A percentile compares a stretch with the other conserved stretches of the same genome.
These are phyloP conservation scores for Aspergillus puulaauensis DNA, from an alignment of 2,329 filamentous ascomycete species.

Conservation along the genomic window DNA sequence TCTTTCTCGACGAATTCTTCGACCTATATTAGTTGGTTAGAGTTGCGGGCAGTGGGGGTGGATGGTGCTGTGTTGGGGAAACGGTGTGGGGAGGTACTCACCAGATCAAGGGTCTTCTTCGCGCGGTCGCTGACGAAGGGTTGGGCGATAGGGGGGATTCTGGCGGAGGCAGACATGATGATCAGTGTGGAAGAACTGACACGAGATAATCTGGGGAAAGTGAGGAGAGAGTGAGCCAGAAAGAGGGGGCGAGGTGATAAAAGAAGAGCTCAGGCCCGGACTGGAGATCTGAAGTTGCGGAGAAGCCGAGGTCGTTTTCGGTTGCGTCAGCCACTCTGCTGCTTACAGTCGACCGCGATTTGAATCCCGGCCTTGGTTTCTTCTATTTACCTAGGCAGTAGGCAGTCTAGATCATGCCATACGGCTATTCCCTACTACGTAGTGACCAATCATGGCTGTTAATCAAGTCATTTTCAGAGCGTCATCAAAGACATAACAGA, in stretches of 20 bases:
- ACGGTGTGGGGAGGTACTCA: slow-evolving; percentile 50
- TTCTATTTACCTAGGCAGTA: too few relatives aligned
- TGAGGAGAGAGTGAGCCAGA: not conserved
- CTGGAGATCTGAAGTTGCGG: slow-evolving; percentile 11
- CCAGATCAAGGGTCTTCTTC: slow-evolving; percentile 76
- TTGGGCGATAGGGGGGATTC: slow-evolving; percentile 59
- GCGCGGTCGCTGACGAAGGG: slow-evolving; percentile 78
- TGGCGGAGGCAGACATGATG: slow-evolving; percentile 51
- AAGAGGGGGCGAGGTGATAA: not conserved
- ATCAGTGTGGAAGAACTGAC: not conserved
- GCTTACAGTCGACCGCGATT: too few relatives aligned
- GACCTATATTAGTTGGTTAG: slow-evolving; percentile 53
- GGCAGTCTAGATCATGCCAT: not conserved
- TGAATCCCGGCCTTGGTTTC: too few relatives aligned
- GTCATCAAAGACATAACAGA: not conserved
- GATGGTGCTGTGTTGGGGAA: not conserved
- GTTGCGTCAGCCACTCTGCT: slow-evolving; percentile 23
- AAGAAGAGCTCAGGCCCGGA: slow-evolving; percentile 5
- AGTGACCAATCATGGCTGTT: not conserved
- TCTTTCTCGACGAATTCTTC: slow-evolving; percentile 97
- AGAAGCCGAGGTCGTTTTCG: slow-evolving; percentile 25
- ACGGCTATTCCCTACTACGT: not conserved
- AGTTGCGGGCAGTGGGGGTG: not conserved
- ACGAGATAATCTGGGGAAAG: not conserved
- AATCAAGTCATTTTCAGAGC: not conserved